Percentiles rank a stretch among this genome's conserved stretches.
Conservation (phyloP, 2,329 filamentous ascomycete genomes). For the Periglandula ipomoeae region DNA sequence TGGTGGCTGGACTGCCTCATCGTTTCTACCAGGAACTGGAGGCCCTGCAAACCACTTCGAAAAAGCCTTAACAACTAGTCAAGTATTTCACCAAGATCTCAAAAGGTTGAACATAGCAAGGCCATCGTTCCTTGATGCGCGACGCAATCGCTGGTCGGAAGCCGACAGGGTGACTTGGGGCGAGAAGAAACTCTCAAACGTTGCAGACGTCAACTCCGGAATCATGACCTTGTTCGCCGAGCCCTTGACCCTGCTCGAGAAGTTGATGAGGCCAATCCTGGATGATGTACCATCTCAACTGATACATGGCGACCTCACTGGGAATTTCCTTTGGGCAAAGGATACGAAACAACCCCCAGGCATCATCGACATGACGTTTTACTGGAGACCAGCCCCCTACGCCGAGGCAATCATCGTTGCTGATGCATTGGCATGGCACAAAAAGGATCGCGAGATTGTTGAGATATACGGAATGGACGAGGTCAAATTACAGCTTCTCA, state of each 20-base stretch:
- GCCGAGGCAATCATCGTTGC: slow-evolving; percentile 10
- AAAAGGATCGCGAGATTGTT: slow-evolving; percentile 2
- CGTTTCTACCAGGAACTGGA: background rate
- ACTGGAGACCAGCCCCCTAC: slow-evolving; percentile 6
- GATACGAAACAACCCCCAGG: background rate
- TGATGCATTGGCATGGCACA: slow-evolving; percentile 7
- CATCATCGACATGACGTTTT: slow-evolving; percentile 10
- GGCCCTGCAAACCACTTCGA: background rate
- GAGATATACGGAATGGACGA: slow-evolving; percentile 6
- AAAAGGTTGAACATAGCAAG: background rate
- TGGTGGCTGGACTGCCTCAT: slow-evolving; percentile 4
- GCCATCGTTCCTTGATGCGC: slow-evolving; percentile 4
- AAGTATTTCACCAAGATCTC: slow-evolving; percentile 5
- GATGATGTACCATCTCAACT: background rate
- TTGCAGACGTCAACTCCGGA: slow-evolving; percentile 1
- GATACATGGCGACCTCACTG: slow-evolving; percentile 8
- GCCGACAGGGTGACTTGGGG: slow-evolving; percentile 9
- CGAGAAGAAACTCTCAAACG: background rate
- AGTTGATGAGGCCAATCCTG: slow-evolving; percentile 1
- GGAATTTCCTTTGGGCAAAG: slow-evolving; percentile 9
- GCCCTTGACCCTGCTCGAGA: background rate
- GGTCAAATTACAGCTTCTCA: slow-evolving; percentile 6
- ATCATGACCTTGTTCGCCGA: background rate
- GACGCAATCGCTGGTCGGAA: slow-evolving; percentile 5
- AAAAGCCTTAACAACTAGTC: slow-evolving; percentile 1